These are phyloP conservation scores for Ascoidea asiatica DNA, from an alignment of 805 yeast species.

Conservation along the genomic window DNA sequence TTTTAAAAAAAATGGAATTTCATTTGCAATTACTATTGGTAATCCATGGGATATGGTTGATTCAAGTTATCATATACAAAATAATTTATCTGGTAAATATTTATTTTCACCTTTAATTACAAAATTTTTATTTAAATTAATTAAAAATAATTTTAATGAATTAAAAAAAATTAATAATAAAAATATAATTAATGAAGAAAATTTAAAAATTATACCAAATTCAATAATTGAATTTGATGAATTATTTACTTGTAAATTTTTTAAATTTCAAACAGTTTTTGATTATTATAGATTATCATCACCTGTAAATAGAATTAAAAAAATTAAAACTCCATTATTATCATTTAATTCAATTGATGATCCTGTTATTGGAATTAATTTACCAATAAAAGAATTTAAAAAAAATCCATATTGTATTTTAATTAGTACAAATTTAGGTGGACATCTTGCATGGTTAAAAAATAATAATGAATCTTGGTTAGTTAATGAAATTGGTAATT, in stretches of 20 bases:
- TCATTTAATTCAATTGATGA: conserved; percentile 55
- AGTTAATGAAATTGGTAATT: conserved; percentile 25
- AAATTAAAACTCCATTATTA: conserved; percentile 47
- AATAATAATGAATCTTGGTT: conserved; percentile 31
- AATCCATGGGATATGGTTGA: conserved; percentile 65
- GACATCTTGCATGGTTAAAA: conserved; percentile 47
- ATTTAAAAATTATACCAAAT: conserved; percentile 21
- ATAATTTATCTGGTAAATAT: conserved; percentile 23
- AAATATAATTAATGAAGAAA: conserved; percentile 17
- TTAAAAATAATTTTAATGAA: conserved; percentile 29
- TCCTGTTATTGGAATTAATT: conserved; percentile 43
- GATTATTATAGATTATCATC: conserved; percentile 57
- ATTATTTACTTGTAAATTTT: conserved; percentile 42
- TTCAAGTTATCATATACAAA: conserved; percentile 30
- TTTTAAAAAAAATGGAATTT: conserved; percentile 5
- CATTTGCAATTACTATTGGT: conserved; percentile 47
- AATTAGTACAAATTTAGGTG: conserved; percentile 53
- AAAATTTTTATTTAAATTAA: conserved; percentile 25
- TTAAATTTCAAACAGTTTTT: conserved; percentile 48
- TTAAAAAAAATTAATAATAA: conserved; percentile 18
- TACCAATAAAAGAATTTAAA: conserved; percentile 35
- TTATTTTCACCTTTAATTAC: conserved; percentile 29
- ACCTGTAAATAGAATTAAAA: conserved; percentile 40
- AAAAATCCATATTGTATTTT: conserved; percentile 46
- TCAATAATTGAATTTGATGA: conserved; percentile 46